Conservation (phyloP, 1,139 yeast species). For the Suhomyces coccinellae region DNA sequence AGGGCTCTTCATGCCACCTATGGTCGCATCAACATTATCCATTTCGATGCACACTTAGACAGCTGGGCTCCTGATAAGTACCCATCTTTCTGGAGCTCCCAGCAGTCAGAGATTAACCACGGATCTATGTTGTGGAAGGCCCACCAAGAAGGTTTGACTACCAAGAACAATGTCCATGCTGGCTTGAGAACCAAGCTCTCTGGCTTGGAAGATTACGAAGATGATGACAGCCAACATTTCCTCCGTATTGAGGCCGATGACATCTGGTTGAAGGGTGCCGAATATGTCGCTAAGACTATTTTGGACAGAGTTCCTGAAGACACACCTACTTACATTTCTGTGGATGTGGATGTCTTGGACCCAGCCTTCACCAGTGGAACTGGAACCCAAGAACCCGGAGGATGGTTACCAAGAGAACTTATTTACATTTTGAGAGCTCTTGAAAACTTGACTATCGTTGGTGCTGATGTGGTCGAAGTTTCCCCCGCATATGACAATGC, state of each 20-base stretch:
- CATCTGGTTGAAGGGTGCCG: slow-evolving; percentile 61
- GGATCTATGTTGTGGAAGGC: slow-evolving; percentile 87
- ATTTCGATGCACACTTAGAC: slow-evolving; percentile 79
- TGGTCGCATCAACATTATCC: slow-evolving; percentile 68
- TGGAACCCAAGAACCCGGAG: slow-evolving; percentile 83
- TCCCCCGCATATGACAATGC: slow-evolving; percentile 73
- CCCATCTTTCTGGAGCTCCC: slow-evolving; percentile 71
- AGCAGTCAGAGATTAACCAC: slow-evolving; percentile 65
- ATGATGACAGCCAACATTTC: slow-evolving; percentile 66
- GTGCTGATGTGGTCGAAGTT: slow-evolving; percentile 80
- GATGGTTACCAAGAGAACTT: slow-evolving; percentile 76
- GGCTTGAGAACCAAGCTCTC: slow-evolving; percentile 71
- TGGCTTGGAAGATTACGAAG: slow-evolving; percentile 61
- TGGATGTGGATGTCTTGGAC: slow-evolving; percentile 79
- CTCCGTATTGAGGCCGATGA: slow-evolving; percentile 68
- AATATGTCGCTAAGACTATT: slow-evolving; percentile 52
- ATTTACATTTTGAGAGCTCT: slow-evolving; percentile 59
- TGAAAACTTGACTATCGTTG: slow-evolving; percentile 62
- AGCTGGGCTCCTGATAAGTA: slow-evolving; percentile 72
- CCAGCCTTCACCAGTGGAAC: slow-evolving; percentile 83
- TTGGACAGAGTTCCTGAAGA: slow-evolving; percentile 52
- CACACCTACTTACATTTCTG: slow-evolving; percentile 68
- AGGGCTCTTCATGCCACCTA: slow-evolving; percentile 59
- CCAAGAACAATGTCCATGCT: slow-evolving; percentile 62
- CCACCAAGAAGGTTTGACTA: slow-evolving; percentile 60